phyloP scores from a whole-genome alignment of 1,284 basidiomycete genomes.

The Ustanciosporium gigantosporum region DNA sequence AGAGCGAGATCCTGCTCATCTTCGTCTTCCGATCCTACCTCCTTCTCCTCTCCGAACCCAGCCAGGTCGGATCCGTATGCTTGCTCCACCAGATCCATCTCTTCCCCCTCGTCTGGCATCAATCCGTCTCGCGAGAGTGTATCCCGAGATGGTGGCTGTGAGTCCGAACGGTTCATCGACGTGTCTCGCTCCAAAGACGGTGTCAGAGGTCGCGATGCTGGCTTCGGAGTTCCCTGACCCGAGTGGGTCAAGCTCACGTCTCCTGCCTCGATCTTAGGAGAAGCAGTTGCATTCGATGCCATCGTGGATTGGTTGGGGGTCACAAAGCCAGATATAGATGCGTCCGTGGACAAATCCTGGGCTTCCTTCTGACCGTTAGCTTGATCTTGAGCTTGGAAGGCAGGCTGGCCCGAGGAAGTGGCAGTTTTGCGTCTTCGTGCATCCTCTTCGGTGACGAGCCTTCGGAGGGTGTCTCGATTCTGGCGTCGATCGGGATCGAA shows the following conservation, averaged over 20 bases:
- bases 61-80: slow-evolving; percentile 55
- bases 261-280: neutral
- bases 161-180: neutral
- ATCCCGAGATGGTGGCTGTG: neutral
- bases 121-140: neutral
- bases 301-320: neutral
- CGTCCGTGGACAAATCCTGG: neutral
- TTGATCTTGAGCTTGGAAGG: neutral
- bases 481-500: slow-evolving; percentile 83
- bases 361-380: neutral
- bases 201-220: slow-evolving; percentile 15
- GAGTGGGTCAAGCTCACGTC: neutral
- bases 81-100: slow-evolving; percentile 58
- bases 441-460: slow-evolving; percentile 76
- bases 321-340: neutral
- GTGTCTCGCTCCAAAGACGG: slow-evolving; percentile 10
- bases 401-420: neutral
- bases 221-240: slow-evolving; percentile 11
- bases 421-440: slow-evolving; percentile 58
- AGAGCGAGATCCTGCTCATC: slow-evolving; percentile 47
- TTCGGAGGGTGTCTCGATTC: slow-evolving; percentile 80
- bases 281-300: neutral
- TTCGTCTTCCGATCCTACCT: slow-evolving; percentile 9
- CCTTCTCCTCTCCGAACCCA: slow-evolving; percentile 48
- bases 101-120: slow-evolving; percentile 29